Percentiles rank a stretch among this genome's conserved stretches.
phyloP scores from a whole-genome alignment of 768 basidiomycete species.

The Phanerodontia chrysosporium region DNA sequence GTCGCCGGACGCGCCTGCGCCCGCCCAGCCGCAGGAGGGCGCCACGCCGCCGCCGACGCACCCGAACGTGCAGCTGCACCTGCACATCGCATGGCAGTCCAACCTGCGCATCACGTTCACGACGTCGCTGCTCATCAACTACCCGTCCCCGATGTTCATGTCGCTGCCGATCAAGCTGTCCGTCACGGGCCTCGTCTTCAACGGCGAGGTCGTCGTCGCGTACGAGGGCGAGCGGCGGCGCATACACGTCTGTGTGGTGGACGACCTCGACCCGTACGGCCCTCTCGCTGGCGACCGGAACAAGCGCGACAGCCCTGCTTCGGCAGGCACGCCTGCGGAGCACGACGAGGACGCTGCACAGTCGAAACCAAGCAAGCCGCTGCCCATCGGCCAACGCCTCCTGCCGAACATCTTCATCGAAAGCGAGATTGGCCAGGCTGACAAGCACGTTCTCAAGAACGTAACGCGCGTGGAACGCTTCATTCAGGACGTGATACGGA shows the following conservation, averaged over 20 bases:
- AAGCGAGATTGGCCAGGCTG: conserved; percentile 93
- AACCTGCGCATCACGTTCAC: conserved; percentile 85
- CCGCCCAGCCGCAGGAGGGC: not conserved
- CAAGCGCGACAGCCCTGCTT: conserved; percentile 27
- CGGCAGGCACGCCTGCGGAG: conserved; percentile 55
- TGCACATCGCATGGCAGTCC: conserved; percentile 82
- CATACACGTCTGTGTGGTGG: conserved; percentile 84
- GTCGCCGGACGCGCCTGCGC: conserved; percentile 19
- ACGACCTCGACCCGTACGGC: conserved; percentile 82
- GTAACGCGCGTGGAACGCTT: conserved; percentile 94
- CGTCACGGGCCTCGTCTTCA: conserved; percentile 85
- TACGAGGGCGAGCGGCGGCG: conserved; percentile 82
- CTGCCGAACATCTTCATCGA: conserved; percentile 89
- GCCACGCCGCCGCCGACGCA: conserved; percentile 30
- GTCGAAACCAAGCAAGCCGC: conserved; percentile 53
- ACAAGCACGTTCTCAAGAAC: conserved; percentile 94
- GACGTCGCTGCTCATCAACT: conserved; percentile 94
- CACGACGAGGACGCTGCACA: conserved; percentile 52
- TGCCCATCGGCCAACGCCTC: conserved; percentile 78
- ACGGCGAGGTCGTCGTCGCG: conserved; percentile 84
- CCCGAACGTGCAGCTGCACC: conserved; percentile 84
- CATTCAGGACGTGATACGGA: conserved; percentile 92
- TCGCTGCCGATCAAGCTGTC: conserved; percentile 90
- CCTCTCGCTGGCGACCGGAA: conserved; percentile 43
- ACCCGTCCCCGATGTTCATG: conserved; percentile 96